Evolutionary conservation across 805 yeast species (phyloP), one percentile per base, ranked within the genome.

Genomic region (Hanseniaspora pseudoguilliermondii): DNA sequence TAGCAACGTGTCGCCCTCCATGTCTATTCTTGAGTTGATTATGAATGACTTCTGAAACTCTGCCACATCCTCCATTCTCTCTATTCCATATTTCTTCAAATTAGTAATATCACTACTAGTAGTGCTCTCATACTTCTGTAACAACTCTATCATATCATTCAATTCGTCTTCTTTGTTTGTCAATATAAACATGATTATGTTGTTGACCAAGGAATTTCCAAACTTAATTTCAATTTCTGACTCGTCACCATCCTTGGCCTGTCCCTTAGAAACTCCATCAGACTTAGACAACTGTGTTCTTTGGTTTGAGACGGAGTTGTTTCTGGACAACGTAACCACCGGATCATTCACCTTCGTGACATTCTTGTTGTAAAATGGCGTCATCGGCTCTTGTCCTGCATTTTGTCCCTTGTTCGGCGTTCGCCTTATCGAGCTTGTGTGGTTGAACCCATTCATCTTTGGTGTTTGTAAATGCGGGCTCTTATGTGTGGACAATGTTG

Each of bases 1-100:
- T 61, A 93, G 81, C 1, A 95, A 84, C 0, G 96, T 86, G 65
- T 93, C 95, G 1, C 96, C 95, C 65, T 93, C 97, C 57, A 86
- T 90, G 66, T 93, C 98, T 27, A 93, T 86, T 4, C 88, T 82
- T 54, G 84, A 86, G 65, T 74, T 82, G 71, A 83, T 78, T 59
- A 86, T 76, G 60, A 85, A 80, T 15, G 38, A 55, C 13, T 16
- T 46, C 29, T 47, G 36, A 20, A 44, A 44, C 6, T 44, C 47
- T 8, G 8, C 10, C 13, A 44, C 47, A 18, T 44, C 47, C 15
- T 44, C 36, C 36, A 25, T 16, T 11, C n/a, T 41, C 29, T 41
- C 44, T 15, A 41, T 41, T 9, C 29, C 29, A 13, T 13, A 41
- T 32, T 41, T 41, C 5, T 25, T 15, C 44, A 41, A 41, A n/a